Conservation (phyloP, 768 basidiomycete species). For the Calocybe indica region DNA sequence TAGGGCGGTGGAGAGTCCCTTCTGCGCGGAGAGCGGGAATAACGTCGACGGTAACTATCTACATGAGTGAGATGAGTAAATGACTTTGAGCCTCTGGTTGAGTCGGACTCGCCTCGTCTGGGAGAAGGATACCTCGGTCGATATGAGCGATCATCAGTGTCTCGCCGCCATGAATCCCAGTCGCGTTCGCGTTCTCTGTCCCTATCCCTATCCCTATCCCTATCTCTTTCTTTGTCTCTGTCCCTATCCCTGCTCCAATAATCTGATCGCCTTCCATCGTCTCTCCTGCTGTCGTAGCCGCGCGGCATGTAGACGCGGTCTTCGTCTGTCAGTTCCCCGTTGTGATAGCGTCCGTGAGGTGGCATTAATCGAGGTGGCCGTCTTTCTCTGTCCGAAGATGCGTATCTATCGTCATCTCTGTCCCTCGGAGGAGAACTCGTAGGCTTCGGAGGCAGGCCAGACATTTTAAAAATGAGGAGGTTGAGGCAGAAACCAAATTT, state of each 20-base stretch:
- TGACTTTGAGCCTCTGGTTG: no score
- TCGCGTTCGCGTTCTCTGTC: constrained; percentile 15
- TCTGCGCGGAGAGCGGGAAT: no score
- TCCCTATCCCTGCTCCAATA: constrained; percentile 18
- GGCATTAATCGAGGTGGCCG: constrained; percentile 19
- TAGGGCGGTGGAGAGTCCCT: no score
- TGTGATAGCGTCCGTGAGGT: constrained; percentile 9
- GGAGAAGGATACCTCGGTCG: no score
- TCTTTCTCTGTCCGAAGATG: constrained; percentile 22
- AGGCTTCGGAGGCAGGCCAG: constrained; percentile 35
- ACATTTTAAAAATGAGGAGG: constrained; percentile 16
- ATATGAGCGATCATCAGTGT: no score
- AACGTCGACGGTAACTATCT: no score
- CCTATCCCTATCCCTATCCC: constrained; percentile 13
- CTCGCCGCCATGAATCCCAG: constrained; percentile 5
- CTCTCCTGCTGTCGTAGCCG: constrained; percentile 14
- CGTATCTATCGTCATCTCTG: constrained; percentile 8
- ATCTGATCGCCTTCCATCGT: constrained; percentile 19
- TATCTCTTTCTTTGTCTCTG: constrained; percentile 15
- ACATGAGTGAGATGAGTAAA: no score
- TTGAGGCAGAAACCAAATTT: not conserved
- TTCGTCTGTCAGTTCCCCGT: constrained; percentile 9
- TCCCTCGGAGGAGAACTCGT: constrained; percentile 21
- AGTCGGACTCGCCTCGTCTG: no score
- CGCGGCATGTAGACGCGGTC: constrained; percentile 12